Percentiles rank a stretch among this genome's conserved stretches.
Evolutionary conservation across 2,329 filamentous ascomycete species (phyloP).

Genomic region (Phialophora tarda): DNA sequence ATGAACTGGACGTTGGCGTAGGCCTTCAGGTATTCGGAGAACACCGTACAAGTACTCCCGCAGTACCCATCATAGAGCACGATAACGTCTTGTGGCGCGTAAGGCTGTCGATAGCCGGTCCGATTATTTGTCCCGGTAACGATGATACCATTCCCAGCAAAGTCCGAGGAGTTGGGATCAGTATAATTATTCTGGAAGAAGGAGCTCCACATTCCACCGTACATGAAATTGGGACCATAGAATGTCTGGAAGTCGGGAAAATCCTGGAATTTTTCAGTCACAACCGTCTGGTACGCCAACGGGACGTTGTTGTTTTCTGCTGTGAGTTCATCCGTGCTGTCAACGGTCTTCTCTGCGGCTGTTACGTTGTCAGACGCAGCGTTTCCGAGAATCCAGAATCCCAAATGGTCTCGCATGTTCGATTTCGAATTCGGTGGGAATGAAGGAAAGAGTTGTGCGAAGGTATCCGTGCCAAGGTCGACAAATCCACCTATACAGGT

Average conservation of each 20-base stretch:
- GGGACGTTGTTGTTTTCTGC: constrained; percentile 41
- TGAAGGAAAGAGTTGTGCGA: constrained; percentile 61
- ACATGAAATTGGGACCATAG: constrained; percentile 47
- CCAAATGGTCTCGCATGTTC: constrained; percentile 54
- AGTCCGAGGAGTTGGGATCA: constrained; percentile 48
- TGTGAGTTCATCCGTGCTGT: constrained; percentile 44
- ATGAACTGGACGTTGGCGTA: constrained; percentile 63
- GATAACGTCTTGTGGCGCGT: constrained; percentile 62
- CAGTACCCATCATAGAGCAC: constrained; percentile 59
- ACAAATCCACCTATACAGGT: constrained; percentile 54
- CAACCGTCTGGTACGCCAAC: constrained; percentile 44
- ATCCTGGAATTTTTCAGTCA: constrained; percentile 42
- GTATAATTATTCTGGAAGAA: constrained; percentile 60
- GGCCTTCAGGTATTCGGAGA: constrained; percentile 60
- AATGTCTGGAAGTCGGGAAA: constrained; percentile 54
- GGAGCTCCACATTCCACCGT: constrained; percentile 62
- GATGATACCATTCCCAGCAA: constrained; percentile 42
- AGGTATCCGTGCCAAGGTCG: constrained; percentile 55
- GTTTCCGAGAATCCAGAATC: constrained; percentile 46
- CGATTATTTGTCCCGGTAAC: constrained; percentile 58
- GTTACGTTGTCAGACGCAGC: constrained; percentile 35
- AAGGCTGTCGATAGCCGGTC: constrained; percentile 57
- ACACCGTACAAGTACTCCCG: constrained; percentile 64
- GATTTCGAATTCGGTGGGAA: constrained; percentile 53
- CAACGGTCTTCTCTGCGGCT: constrained; percentile 24